Percentiles rank a stretch among this genome's conserved stretches.
Conservation (phyloP, 176 grass and related monocot genomes). For the Triticum dicoccoides region DNA sequence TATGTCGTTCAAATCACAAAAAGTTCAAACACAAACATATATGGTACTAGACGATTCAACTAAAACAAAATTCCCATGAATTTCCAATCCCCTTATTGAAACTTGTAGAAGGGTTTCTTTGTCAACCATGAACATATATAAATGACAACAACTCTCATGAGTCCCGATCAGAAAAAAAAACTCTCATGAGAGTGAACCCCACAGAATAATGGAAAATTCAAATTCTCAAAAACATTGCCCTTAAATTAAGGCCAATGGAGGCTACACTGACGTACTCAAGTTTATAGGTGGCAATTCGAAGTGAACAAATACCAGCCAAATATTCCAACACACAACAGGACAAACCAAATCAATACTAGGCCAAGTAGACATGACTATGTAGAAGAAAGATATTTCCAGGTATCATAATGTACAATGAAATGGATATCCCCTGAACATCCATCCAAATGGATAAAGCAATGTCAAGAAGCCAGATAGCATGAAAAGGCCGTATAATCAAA, state of each 20-base stretch:
- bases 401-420: background rate
- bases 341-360: background rate
- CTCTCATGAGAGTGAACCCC: background rate
- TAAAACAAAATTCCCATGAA: background rate
- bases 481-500: background rate
- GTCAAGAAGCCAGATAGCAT: slow-evolving; percentile 9
- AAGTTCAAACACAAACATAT: too few relatives aligned
- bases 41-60: too few relatives aligned
- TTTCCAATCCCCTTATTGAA: background rate
- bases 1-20: background rate
- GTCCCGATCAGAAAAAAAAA: background rate
- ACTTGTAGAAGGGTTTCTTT: background rate
- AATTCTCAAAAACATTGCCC: background rate
- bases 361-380: background rate
- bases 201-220: background rate
- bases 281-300: background rate
- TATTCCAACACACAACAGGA: background rate
- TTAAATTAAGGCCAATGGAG: slow-evolving; percentile 10
- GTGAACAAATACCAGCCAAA: slow-evolving; percentile 8
- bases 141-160: background rate
- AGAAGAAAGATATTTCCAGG: background rate
- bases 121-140: background rate
- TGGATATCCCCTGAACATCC: background rate
- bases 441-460: background rate
- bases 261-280: background rate